Percentiles rank a stretch among this genome's conserved stretches.
Conservation (phyloP, 2,329 filamentous ascomycete genomes). For the Hypocreales sp. region DNA sequence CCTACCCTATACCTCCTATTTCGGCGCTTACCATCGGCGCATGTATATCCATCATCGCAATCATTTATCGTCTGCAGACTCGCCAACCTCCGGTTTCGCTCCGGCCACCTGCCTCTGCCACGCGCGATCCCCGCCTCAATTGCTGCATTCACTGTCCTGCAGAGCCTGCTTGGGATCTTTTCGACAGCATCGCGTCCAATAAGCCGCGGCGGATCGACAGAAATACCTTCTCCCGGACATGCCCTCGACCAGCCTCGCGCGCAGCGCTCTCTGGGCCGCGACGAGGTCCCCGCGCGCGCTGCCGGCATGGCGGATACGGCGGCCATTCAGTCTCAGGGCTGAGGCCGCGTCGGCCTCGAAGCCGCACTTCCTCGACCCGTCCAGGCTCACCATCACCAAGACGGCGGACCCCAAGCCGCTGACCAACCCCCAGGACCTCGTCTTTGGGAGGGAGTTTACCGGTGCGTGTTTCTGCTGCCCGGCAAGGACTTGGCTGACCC, state of each 20-base stretch:
- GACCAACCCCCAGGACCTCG: constrained; percentile 60
- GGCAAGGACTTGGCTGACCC: not conserved
- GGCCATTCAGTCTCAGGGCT: constrained; percentile 37
- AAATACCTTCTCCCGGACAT: no score
- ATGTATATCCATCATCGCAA: no score
- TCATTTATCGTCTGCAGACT: no score
- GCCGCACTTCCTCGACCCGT: constrained; percentile 58
- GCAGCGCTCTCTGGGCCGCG: constrained; percentile 17
- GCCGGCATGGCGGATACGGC: constrained; percentile 13
- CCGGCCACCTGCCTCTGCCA: no score
- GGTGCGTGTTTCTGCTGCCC: constrained; percentile 28
- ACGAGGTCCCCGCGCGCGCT: constrained; percentile 18
- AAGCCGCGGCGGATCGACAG: no score
- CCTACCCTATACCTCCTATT: no score
- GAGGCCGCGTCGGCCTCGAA: constrained; percentile 32
- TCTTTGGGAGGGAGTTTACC: constrained; percentile 86
- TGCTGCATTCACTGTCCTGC: no score
- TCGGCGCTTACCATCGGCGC: no score
- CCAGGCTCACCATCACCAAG: constrained; percentile 58
- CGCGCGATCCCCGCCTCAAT: no score
- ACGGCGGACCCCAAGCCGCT: constrained; percentile 63
- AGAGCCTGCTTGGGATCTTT: no score
- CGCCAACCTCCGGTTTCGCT: no score
- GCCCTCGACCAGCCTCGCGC: constrained; percentile 14
- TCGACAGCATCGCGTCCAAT: no score